phyloP scores from a whole-genome alignment of 1,284 basidiomycete species.

The Ceratobasidium sp. region DNA sequence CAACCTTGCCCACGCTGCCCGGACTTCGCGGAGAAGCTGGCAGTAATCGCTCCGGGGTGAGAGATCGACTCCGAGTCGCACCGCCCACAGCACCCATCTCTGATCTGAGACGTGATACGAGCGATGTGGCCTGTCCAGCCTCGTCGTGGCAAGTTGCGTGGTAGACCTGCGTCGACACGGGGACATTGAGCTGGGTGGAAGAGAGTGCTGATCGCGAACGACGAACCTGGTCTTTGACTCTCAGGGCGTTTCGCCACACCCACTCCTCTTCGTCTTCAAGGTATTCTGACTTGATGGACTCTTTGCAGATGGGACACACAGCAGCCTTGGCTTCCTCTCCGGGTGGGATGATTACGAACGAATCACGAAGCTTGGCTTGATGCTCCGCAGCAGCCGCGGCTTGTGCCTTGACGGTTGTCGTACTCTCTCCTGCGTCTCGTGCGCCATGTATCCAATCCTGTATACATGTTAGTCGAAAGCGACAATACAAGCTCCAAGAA shows the following conservation, averaged over 20 bases:
- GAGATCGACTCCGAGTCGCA: constrained; percentile 63
- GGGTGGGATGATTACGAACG: constrained; percentile 86
- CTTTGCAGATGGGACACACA: constrained; percentile 97
- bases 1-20: constrained; percentile 41
- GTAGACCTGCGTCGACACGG: constrained; percentile 64
- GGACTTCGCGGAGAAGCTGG: constrained; percentile 46
- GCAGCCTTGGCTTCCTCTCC: constrained; percentile 80
- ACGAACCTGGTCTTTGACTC: constrained; percentile 79
- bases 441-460: constrained; percentile 88
- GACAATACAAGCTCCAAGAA: constrained; percentile 31
- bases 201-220: constrained; percentile 19
- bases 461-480: constrained; percentile 42
- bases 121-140: constrained; percentile 54
- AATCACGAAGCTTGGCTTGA: constrained; percentile 75
- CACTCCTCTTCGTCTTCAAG: constrained; percentile 97
- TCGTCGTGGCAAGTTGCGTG: constrained; percentile 94
- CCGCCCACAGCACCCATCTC: constrained; percentile 62
- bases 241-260: constrained; percentile 94
- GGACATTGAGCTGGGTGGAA: constrained; percentile 3
- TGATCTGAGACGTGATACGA: constrained; percentile 66
- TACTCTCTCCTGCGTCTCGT: constrained; percentile 52
- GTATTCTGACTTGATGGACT: constrained; percentile 90
- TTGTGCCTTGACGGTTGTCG: constrained; percentile 55
- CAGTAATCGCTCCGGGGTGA: constrained; percentile 65
- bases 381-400: constrained; percentile 71